Base-by-base conservation (phyloP, 371 early-diverging fungal genomes). In the Mortierella sp. region DNA sequence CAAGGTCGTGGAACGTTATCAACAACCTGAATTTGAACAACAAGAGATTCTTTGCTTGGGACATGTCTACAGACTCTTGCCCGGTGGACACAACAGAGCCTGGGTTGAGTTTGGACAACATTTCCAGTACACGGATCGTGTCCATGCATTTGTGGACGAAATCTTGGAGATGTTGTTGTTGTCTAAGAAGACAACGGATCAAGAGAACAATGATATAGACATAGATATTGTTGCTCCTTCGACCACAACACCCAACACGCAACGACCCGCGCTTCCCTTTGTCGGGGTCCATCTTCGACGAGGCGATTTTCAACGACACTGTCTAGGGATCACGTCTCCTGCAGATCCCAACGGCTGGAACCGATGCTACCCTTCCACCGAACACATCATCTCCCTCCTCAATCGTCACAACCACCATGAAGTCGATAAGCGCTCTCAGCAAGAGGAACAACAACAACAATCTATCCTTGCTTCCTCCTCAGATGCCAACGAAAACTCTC, bases 331-430 rank as follows among this genome's bases (percentile, higher is more conserved):
- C 42, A 56, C 72, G 6, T 72, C 72, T 2, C 72, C 72, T 27
- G 64, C 72, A 15, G 72, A 71, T 50, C 72, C 72, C 48, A 71
- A 71, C 24, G 72, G 72, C 50, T 72, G 72, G 72, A 72, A 72
- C 61, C 65, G 72, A 14, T 72, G 72, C 58, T 72, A 72, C 51
- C 72, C 72, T 23, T 72, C 72, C 11, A 64, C 65, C 1, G 61
- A 56, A 1, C 72, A 72, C 34, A 60, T 72, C 53, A 61, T 72
- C 48, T 72, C 72, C 14, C 55, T 72, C 19, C 53, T 72, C 21
- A 12, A 60, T 43, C 27, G 39, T 24, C 21, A 47, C 17, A 24
- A 17, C 47, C 6, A 2, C 26, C 23, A 4, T 12, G 21, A 44
- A 8, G 19, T 44, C 44, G 19, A 21, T 21, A n/a, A 8, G 21